phyloP scores from a whole-genome alignment of 2,329 filamentous ascomycete genomes.

The Chaetomium sp. region DNA sequence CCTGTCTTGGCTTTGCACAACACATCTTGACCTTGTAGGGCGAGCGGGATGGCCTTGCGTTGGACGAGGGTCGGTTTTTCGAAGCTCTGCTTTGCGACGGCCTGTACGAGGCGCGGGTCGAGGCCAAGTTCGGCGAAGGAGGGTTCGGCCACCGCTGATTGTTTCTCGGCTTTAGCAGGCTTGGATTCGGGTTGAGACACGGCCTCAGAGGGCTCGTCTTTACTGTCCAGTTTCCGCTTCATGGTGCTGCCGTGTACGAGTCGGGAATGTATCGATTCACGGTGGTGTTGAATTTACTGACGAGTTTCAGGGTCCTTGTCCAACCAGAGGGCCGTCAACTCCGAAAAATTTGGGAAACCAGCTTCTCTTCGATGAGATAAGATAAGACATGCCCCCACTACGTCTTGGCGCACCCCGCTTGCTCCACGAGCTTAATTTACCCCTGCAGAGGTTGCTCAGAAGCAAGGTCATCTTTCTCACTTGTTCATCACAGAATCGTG shows the following conservation, averaged over 20 bases:
- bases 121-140: slow-evolving; percentile 78
- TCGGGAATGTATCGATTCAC: background rate
- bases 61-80: slow-evolving; percentile 87
- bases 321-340: slow-evolving; percentile 6
- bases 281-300: background rate
- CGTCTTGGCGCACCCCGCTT: background rate
- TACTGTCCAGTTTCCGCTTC: slow-evolving; percentile 65
- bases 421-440: background rate
- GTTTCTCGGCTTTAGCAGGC: slow-evolving; percentile 24
- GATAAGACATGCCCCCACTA: slow-evolving; percentile 5
- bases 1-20: slow-evolving; percentile 92
- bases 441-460: background rate
- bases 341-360: slow-evolving; percentile 15
- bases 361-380: slow-evolving; percentile 12
- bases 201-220: slow-evolving; percentile 49
- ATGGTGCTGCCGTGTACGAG: slow-evolving; percentile 40
- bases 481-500: background rate
- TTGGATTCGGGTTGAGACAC: slow-evolving; percentile 38
- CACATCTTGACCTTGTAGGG: slow-evolving; percentile 84
- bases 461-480: background rate
- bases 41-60: slow-evolving; percentile 81
- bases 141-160: slow-evolving; percentile 39
- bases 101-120: slow-evolving; percentile 83
- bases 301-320: background rate
- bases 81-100: slow-evolving; percentile 81